Conservation (phyloP, 441 rosid species). For the Erysimum cheiri region DNA sequence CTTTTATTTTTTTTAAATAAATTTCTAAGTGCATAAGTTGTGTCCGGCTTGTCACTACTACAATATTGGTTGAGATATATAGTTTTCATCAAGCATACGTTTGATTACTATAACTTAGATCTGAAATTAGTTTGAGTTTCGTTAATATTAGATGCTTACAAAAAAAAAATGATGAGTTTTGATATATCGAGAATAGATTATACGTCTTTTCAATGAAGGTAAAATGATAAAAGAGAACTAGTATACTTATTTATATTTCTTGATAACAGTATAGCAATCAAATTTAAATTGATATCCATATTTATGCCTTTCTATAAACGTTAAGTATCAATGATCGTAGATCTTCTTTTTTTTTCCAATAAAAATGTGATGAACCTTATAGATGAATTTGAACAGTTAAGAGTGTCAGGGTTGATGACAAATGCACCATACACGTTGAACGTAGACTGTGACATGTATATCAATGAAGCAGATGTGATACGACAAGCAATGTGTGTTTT, state of each 20-base stretch:
- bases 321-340: no score
- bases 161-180: not conserved
- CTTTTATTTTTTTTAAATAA: no score
- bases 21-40: not conserved
- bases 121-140: not conserved
- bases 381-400: slow-evolving; percentile 39
- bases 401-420: slow-evolving; percentile 61
- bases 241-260: no score
- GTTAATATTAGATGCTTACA: not conserved
- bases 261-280: no score
- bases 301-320: no score
- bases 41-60: not conserved
- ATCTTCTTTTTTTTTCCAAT: not conserved
- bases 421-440: slow-evolving; percentile 34
- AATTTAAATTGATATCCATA: no score
- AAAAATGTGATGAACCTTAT: not conserved
- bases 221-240: no score
- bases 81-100: no score
- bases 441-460: slow-evolving; percentile 34
- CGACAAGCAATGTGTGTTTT: slow-evolving; percentile 34
- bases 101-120: no score
- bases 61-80: no score
- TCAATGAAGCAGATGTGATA: slow-evolving; percentile 19
- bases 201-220: no score
- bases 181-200: no score